phyloP scores from a whole-genome alignment of 78 protist species.

The Dictyostelium brefeldianum region DNA sequence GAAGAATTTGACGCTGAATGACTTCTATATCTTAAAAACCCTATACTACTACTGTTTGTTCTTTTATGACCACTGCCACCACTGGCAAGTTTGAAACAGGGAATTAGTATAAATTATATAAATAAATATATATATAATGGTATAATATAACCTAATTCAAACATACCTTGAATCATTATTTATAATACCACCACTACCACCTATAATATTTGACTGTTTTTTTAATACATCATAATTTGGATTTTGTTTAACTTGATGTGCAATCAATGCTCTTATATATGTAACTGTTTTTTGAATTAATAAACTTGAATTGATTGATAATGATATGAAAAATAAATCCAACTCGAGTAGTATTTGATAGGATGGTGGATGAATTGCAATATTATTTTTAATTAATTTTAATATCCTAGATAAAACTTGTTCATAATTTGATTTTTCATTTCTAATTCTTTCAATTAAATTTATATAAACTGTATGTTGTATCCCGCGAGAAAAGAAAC shows the following conservation, averaged over 20 bases:
- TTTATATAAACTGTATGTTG: conserved; percentile 55
- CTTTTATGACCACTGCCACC: background rate
- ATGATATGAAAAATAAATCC: conserved; percentile 38
- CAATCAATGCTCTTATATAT: conserved; percentile 65
- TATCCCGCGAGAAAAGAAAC: no score
- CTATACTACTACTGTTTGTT: conserved; percentile 28
- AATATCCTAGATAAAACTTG: conserved; percentile 56
- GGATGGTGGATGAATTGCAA: conserved; percentile 71
- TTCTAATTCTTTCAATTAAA: conserved; percentile 76
- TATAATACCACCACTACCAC: background rate
- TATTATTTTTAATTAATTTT: conserved; percentile 65
- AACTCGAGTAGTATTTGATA: conserved; percentile 32
- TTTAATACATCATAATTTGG: conserved; percentile 19
- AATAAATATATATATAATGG: background rate
- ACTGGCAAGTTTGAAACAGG: background rate
- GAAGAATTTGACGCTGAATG: conserved; percentile 46
- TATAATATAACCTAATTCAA: background rate
- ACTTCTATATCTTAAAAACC: conserved; percentile 20
- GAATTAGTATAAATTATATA: no score
- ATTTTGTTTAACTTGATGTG: conserved; percentile 53
- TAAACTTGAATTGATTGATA: background rate
- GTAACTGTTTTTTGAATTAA: conserved; percentile 48
- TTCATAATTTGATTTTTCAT: conserved; percentile 65
- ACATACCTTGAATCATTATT: background rate
- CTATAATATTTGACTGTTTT: background rate